Conservation (phyloP, 2,329 filamentous ascomycete species). For the Aphanocladium album region DNA sequence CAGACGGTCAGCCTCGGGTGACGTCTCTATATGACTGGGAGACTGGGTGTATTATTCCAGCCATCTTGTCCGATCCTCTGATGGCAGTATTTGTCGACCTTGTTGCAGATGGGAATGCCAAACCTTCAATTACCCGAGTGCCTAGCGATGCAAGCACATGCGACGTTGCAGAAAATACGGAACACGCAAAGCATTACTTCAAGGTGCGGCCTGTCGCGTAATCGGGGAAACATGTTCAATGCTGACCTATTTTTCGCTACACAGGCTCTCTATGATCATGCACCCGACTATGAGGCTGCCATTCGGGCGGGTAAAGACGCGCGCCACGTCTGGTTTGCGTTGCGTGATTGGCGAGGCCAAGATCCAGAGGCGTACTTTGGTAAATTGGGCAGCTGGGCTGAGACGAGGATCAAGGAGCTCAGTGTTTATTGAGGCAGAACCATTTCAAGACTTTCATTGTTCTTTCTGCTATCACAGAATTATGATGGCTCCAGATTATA, state of each 20-base stretch:
- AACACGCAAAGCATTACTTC: constrained; percentile 22
- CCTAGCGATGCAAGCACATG: constrained; percentile 14
- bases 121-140: constrained; percentile 20
- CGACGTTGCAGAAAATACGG: constrained; percentile 17
- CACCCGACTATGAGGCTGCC: constrained; percentile 18
- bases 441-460: too few relatives aligned
- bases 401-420: constrained; percentile 2
- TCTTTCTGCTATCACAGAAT: too few relatives aligned
- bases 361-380: constrained; percentile 4
- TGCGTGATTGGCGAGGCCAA: constrained; percentile 11
- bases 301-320: constrained; percentile 24
- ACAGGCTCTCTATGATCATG: constrained; percentile 16
- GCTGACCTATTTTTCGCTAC: not conserved
- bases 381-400: not conserved
- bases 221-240: not conserved
- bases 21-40: constrained; percentile 29
- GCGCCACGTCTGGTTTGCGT: constrained; percentile 25
- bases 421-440: too few relatives aligned
- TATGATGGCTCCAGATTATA: too few relatives aligned
- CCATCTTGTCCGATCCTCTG: constrained; percentile 23
- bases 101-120: constrained; percentile 17
- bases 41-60: constrained; percentile 25
- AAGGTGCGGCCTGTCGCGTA: constrained; percentile 16
- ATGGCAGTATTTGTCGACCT: constrained; percentile 17
- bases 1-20: constrained; percentile 16